A percentile compares a stretch with the other conserved stretches of the same genome.
Evolutionary conservation across 2,329 filamentous ascomycete species (phyloP).

Genomic region (Stagonosporopsis cucurbitacearum): DNA sequence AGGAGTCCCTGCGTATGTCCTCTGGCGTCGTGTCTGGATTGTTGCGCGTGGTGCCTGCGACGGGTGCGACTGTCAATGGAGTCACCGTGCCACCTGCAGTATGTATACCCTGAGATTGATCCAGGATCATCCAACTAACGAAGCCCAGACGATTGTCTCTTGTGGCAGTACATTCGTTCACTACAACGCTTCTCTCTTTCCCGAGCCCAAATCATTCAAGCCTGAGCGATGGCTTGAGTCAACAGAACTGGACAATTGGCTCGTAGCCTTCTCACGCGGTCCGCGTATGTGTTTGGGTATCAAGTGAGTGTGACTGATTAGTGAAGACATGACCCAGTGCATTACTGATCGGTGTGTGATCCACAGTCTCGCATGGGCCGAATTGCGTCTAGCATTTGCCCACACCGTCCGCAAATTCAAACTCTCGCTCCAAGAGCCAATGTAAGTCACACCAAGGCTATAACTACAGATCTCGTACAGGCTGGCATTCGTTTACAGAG

Average conservation of each 20-base stretch:
- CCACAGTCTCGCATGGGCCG: conserved; percentile 42
- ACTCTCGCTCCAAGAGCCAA: conserved; percentile 26
- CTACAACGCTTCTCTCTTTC: conserved; percentile 41
- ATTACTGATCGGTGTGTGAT: not conserved
- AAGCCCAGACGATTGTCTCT: conserved; percentile 31
- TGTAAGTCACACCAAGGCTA: conserved; percentile 22
- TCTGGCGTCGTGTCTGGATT: conserved; percentile 42
- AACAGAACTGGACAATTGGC: conserved; percentile 34
- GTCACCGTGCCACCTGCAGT: conserved; percentile 29
- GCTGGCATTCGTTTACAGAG: no score
- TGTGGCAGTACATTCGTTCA: conserved; percentile 46
- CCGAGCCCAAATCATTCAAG: conserved; percentile 35
- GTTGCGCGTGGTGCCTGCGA: conserved; percentile 31
- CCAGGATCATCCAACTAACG: not conserved
- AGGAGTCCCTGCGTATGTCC: conserved; percentile 49
- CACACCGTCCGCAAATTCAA: conserved; percentile 43
- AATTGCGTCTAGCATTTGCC: conserved; percentile 41
- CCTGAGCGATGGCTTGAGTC: conserved; percentile 45
- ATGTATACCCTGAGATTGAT: not conserved
- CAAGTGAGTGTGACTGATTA: conserved; percentile 28
- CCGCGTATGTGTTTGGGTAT: conserved; percentile 44
- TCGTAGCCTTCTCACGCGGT: conserved; percentile 46
- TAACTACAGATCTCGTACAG: not conserved
- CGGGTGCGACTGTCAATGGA: conserved; percentile 32
- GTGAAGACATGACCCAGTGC: not conserved